Evolutionary conservation across 768 basidiomycete genomes (phyloP), one percentile per base, ranked within the genome.

Genomic region (Hericium coralloides): DNA sequence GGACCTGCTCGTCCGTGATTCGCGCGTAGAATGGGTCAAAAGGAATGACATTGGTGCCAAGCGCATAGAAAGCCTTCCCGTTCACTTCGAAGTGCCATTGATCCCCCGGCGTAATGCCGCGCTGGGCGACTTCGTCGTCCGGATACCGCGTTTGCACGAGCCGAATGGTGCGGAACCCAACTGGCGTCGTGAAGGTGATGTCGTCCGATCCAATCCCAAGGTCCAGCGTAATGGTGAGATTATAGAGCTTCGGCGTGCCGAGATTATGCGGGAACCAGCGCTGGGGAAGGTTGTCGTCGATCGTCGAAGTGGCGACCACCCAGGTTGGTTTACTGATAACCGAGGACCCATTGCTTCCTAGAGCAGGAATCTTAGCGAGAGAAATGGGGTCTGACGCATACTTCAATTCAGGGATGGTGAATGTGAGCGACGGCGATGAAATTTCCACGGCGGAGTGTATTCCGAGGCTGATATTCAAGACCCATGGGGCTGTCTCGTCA

Each of bases 81-180:
- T 83, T 82, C 56, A 83, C 72, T 58, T 77, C 73, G 63, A 83
- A 83, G 64, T 82, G 79, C 76, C 79, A 82, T 60, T 82, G 74
- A 59, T 84, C 80, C 6, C 81, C 81, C 1, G 81, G 80, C 0
- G 76, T 81, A 55, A 82, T 81, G 1, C 80, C 79, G 4, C 77
- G 72, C 36, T 66, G 60, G 2, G 64, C 65, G 18, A 81, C 61
- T 31, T 82, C 79, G 31, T 70, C 67, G 51, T 74, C 67, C 8
- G 74, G 67, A 59, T 81, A 81, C 2, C 76, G 68, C 8, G 72
- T 65, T 65, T 82, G 81, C 25, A 76, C 71, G 36, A 82, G 74
- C 52, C 77, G 70, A 49, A 83, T 76, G 2, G 82, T 82, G n/a
- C 82, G 77, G 69, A 83, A 84, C 7, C 82, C 81, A 5, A 79